phyloP scores from a whole-genome alignment of 2,329 filamentous ascomycete species.

The Talaromyces sp. region DNA sequence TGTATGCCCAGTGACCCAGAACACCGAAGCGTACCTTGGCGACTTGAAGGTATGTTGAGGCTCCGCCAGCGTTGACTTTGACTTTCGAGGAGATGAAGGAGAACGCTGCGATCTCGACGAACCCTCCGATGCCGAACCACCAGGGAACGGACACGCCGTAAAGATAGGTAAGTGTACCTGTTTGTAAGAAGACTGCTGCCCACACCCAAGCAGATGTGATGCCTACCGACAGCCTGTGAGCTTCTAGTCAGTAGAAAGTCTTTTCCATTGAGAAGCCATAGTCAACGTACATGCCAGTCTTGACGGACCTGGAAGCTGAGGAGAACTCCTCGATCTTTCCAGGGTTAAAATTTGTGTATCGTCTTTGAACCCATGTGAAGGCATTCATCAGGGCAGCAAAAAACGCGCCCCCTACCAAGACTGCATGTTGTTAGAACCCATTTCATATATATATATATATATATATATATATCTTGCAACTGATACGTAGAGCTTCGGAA shows the following conservation, averaged over 20 bases:
- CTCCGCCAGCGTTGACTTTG: slow-evolving; percentile 40
- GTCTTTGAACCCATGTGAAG: slow-evolving; percentile 43
- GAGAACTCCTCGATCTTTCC: slow-evolving; percentile 48
- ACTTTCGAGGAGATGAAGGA: slow-evolving; percentile 43
- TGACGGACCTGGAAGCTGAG: slow-evolving; percentile 40
- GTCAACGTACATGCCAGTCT: slow-evolving; percentile 34
- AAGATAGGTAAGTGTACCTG: slow-evolving; percentile 41
- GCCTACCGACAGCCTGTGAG: slow-evolving; percentile 39
- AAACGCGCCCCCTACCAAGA: slow-evolving; percentile 32
- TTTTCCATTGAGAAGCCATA: no score
- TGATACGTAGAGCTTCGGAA: no score
- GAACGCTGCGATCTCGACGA: slow-evolving; percentile 43
- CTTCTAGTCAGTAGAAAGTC: neutral
- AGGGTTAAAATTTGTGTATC: slow-evolving; percentile 31
- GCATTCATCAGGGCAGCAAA: slow-evolving; percentile 44
- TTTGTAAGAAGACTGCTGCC: slow-evolving; percentile 45
- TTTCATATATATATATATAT: no score
- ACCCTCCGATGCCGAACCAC: slow-evolving; percentile 43
- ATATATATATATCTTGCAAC: no score
- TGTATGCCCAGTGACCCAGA: slow-evolving; percentile 37
- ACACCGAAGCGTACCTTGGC: slow-evolving; percentile 38
- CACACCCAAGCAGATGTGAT: slow-evolving; percentile 52
- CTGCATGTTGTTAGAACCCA: neutral
- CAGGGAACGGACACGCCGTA: slow-evolving; percentile 43
- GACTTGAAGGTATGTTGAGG: slow-evolving; percentile 45